Conservation (phyloP, 1,284 basidiomycete genomes). For the Phellinidium pouzarii region DNA sequence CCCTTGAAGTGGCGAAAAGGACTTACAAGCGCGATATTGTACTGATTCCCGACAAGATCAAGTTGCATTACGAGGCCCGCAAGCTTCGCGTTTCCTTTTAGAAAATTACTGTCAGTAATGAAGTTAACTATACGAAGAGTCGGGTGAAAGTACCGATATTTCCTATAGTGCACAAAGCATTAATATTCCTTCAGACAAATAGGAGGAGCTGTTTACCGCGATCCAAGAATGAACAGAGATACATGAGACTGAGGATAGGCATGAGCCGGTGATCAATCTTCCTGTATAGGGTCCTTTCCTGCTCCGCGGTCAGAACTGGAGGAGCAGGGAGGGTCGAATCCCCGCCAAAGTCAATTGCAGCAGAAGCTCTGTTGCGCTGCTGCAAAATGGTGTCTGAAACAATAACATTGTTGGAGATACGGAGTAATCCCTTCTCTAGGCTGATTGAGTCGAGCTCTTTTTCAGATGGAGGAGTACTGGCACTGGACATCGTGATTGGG, state of each 20-base stretch:
- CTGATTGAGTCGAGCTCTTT: too few species aligned
- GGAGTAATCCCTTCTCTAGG: too few species aligned
- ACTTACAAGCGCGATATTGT: constrained; percentile 58
- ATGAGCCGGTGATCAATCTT: constrained; percentile 59
- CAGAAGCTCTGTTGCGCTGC: too few species aligned
- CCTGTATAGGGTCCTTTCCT: constrained; percentile 53
- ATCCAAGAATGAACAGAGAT: constrained; percentile 59
- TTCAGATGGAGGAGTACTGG: too few species aligned
- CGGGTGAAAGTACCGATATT: constrained; percentile 44
- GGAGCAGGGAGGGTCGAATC: constrained; percentile 39
- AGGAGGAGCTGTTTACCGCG: constrained; percentile 49
- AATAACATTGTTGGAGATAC: too few species aligned
- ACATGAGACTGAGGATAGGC: constrained; percentile 61
- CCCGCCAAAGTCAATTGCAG: constrained; percentile 36
- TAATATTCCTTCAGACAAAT: too few species aligned
- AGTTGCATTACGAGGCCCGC: constrained; percentile 52
- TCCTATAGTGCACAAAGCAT: too few species aligned
- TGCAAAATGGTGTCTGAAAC: too few species aligned
- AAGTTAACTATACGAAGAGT: not conserved
- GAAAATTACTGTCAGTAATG: not conserved
- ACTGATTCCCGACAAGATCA: constrained; percentile 50
- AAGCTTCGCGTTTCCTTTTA: constrained; percentile 64
- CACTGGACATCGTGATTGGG: too few species aligned
- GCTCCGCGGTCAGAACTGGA: constrained; percentile 39
- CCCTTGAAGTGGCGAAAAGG: not conserved